These are phyloP conservation scores for Talaromyces amestolkiae DNA, from an alignment of 2,329 filamentous ascomycete species.

Conservation along the genomic window DNA sequence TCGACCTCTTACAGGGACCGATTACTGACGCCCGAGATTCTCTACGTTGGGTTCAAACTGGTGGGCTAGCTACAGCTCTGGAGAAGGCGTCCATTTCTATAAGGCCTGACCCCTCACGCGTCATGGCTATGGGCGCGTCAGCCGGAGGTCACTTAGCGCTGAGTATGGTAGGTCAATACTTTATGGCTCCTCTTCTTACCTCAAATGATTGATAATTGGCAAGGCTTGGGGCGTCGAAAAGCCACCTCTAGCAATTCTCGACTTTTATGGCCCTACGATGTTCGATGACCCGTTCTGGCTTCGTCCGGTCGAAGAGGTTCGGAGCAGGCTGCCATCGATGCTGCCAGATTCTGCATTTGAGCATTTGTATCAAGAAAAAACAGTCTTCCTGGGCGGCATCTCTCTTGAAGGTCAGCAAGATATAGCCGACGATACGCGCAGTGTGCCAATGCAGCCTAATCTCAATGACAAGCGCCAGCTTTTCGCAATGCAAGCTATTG, in stretches of 20 bases:
- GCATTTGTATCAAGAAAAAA: background rate
- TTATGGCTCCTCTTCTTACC: background rate
- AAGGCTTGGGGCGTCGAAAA: background rate
- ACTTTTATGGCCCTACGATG: background rate
- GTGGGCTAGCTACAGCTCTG: background rate
- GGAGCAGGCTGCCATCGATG: background rate
- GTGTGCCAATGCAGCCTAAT: background rate
- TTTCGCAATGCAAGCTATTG: slow-evolving; percentile 5
- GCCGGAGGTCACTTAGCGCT: background rate
- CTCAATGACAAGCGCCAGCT: slow-evolving; percentile 1
- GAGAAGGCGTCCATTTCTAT: background rate
- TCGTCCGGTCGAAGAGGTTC: background rate
- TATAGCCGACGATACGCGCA: background rate
- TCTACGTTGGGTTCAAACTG: background rate
- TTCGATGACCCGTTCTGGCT: background rate
- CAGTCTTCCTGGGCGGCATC: background rate
- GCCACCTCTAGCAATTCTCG: background rate
- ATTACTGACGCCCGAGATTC: background rate
- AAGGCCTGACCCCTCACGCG: background rate
- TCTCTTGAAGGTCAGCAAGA: background rate
- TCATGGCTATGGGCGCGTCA: background rate
- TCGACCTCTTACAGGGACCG: background rate
- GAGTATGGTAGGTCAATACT: background rate
- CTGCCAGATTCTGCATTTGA: background rate
- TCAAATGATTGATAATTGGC: background rate